Evolutionary conservation across 148 eudicot genomes (phyloP).

Genomic region (Pharnaceum exiguum): DNA sequence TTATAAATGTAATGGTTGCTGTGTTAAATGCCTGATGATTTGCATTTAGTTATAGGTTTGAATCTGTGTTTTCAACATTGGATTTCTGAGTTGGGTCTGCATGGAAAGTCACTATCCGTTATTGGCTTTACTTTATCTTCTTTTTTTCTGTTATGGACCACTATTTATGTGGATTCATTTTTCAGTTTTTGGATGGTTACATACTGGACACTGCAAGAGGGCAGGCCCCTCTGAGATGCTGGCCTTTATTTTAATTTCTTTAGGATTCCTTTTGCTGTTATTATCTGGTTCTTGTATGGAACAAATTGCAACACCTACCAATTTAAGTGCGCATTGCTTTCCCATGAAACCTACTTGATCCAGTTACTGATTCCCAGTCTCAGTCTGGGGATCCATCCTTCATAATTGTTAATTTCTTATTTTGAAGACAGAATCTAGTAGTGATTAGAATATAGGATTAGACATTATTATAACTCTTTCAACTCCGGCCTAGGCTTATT

Average conservation of each 20-base stretch:
- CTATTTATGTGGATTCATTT: constrained; percentile 14
- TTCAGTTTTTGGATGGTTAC: constrained; percentile 31
- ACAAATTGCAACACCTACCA: constrained; percentile 11
- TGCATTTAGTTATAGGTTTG: background rate
- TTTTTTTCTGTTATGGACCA: constrained; percentile 25
- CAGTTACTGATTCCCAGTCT: constrained; percentile 13
- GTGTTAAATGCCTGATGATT: constrained; percentile 1
- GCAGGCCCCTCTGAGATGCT: constrained; percentile 27
- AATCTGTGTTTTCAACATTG: constrained; percentile 6
- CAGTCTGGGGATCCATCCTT: constrained; percentile 12
- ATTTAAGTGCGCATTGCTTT: constrained; percentile 5
- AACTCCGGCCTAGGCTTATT: background rate
- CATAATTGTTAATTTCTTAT: background rate
- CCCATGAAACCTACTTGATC: constrained; percentile 11
- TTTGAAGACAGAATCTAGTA: background rate
- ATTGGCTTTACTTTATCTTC: constrained; percentile 28
- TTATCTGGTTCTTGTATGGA: constrained; percentile 12
- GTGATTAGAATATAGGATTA: background rate
- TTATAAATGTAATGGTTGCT: constrained; percentile 10
- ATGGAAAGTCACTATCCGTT: constrained; percentile 36
- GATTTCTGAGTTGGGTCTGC: constrained; percentile 35
- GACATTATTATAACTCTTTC: too few species aligned
- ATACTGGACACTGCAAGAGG: constrained; percentile 31
- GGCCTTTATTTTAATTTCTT: constrained; percentile 6
- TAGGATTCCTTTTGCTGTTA: background rate